These are phyloP conservation scores for Claviceps digitariae DNA, from an alignment of 2,329 filamentous ascomycete genomes.

Conservation along the genomic window DNA sequence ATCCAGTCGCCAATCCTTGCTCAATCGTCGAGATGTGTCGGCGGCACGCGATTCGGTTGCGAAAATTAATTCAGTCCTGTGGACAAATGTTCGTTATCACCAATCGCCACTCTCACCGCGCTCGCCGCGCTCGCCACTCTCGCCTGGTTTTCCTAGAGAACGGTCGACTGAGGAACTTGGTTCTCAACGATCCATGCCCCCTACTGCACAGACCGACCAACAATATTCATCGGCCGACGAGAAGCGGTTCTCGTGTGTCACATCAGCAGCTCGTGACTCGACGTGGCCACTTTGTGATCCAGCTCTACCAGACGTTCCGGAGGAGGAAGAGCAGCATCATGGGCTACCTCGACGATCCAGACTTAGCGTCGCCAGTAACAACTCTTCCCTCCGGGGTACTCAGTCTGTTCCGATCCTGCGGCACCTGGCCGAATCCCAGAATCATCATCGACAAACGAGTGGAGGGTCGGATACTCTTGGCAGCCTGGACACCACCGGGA, in stretches of 20 bases:
- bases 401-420: constrained; percentile 42
- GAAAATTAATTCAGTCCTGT: constrained; percentile 15
- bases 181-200: not conserved
- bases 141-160: constrained; percentile 13
- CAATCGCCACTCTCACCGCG: constrained; percentile 18
- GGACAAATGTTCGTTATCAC: not conserved
- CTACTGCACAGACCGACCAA: not conserved
- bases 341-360: constrained; percentile 24
- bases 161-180: not conserved
- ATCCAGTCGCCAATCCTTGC: constrained; percentile 35
- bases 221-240: constrained; percentile 3
- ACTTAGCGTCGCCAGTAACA: constrained; percentile 32
- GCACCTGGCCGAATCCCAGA: constrained; percentile 22
- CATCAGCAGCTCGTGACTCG: constrained; percentile 27
- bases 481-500: constrained; percentile 24
- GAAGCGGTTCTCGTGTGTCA: constrained; percentile 22
- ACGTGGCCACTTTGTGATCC: constrained; percentile 33
- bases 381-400: constrained; percentile 39
- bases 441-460: constrained; percentile 29
- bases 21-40: constrained; percentile 27
- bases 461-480: constrained; percentile 40
- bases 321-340: constrained; percentile 46
- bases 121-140: too few relatives aligned
- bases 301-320: constrained; percentile 44
- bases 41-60: constrained; percentile 22